phyloP scores from a whole-genome alignment of 176 grass and related monocot species.

The Canna indica region DNA sequence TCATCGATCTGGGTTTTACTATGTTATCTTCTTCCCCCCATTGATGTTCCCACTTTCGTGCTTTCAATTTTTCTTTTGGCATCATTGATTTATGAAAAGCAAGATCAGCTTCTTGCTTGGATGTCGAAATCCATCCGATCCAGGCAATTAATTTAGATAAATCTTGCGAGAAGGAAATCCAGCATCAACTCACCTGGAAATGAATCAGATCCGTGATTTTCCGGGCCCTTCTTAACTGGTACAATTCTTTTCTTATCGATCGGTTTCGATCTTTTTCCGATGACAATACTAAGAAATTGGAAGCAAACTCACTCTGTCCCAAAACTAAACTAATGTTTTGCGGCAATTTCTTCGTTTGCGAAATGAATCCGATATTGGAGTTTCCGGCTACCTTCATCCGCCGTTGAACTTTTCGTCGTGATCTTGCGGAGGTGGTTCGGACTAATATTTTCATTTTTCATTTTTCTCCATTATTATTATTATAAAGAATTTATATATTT shows the following conservation, averaged over 20 bases:
- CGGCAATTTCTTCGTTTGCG: conserved; percentile 88
- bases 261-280: too few relatives aligned
- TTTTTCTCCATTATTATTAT: too few relatives aligned
- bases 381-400: neutral
- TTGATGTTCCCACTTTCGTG: too few relatives aligned
- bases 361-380: conserved; percentile 16
- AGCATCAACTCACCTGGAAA: neutral
- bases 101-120: conserved; percentile 1
- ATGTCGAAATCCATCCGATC: neutral
- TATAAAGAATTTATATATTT: too few relatives aligned
- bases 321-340: conserved; percentile 37
- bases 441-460: too few relatives aligned
- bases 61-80: too few relatives aligned
- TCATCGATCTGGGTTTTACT: too few relatives aligned
- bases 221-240: neutral
- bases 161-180: neutral
- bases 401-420: conserved; percentile 17
- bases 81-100: too few relatives aligned
- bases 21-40: too few relatives aligned
- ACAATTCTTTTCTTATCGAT: neutral
- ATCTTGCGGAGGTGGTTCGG: conserved; percentile 31
- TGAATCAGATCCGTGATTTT: neutral
- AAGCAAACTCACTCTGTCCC: conserved; percentile 85
- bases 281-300: neutral
- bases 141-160: neutral